Evolutionary conservation across 2,329 filamentous ascomycete genomes (phyloP).

Genomic region (Fusarium mangiferae): DNA sequence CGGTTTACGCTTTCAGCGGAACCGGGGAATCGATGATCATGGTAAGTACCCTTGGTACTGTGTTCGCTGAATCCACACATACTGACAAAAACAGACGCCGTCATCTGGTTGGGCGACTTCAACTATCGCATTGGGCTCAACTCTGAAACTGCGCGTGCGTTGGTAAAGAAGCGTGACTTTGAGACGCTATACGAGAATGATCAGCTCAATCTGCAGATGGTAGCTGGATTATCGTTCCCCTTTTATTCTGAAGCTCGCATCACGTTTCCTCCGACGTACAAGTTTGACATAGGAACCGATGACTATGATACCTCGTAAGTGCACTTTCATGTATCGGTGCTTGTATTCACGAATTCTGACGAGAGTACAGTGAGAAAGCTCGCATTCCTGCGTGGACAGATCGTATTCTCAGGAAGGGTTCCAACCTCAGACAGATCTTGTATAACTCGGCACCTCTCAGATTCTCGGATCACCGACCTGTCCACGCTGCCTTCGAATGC

Average conservation of each 20-base stretch:
- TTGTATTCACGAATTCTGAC: slow-evolving; percentile 24
- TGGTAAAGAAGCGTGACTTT: slow-evolving; percentile 78
- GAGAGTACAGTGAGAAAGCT: slow-evolving; percentile 77
- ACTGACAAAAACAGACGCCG: slow-evolving; percentile 62
- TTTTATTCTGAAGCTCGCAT: slow-evolving; percentile 93
- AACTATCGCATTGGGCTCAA: slow-evolving; percentile 94
- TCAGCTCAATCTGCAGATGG: slow-evolving; percentile 96
- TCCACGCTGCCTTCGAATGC: slow-evolving; percentile 90
- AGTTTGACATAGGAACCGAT: slow-evolving; percentile 90
- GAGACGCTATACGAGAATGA: slow-evolving; percentile 90
- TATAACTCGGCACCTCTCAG: slow-evolving; percentile 85
- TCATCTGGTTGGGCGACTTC: slow-evolving; percentile 97
- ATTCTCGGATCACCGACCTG: slow-evolving; percentile 96
- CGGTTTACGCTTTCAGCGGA: slow-evolving; percentile 89
- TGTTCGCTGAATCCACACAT: slow-evolving; percentile 16
- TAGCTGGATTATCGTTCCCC: slow-evolving; percentile 86
- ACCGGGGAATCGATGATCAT: slow-evolving; percentile 91
- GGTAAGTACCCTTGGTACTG: slow-evolving; percentile 56
- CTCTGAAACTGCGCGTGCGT: slow-evolving; percentile 78
- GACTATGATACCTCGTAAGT: slow-evolving; percentile 88
- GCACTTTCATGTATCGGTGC: neutral
- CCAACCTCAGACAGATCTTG: slow-evolving; percentile 81
- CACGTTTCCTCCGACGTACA: slow-evolving; percentile 92
- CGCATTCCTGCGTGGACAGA: slow-evolving; percentile 98
- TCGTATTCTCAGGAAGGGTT: slow-evolving; percentile 86